A percentile compares a stretch with the other conserved stretches of the same genome.
These are phyloP conservation scores for Aurantiochytrium sp. DNA, from an alignment of 108 stramenopile genomes.

Conservation along the genomic window DNA sequence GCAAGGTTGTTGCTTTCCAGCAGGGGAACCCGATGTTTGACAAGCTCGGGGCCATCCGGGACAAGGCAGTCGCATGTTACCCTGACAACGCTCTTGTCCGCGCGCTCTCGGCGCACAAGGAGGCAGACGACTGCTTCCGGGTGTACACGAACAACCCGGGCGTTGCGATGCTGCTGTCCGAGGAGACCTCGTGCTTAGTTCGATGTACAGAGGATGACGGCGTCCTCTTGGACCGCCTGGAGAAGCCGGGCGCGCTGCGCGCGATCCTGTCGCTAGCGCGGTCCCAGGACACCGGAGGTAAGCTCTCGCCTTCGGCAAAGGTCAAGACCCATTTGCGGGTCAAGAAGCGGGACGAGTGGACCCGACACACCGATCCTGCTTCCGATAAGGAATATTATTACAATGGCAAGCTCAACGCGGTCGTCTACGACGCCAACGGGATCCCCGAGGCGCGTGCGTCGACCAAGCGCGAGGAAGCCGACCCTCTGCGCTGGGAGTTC, in stretches of 20 bases:
- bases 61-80: background rate
- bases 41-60: background rate
- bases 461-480: background rate
- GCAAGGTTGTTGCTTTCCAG: background rate
- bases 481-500: slow-evolving; percentile 26
- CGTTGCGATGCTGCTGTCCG: background rate
- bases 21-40: background rate
- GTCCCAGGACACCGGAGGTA: background rate
- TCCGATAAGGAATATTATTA: background rate
- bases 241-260: background rate
- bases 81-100: background rate
- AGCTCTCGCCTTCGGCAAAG: background rate
- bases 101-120: background rate
- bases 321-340: background rate
- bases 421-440: background rate
- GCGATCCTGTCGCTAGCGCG: background rate
- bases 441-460: background rate
- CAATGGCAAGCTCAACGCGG: slow-evolving; percentile 24
- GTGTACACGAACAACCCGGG: background rate
- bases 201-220: background rate
- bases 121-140: background rate
- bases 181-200: background rate
- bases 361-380: background rate
- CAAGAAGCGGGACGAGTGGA: slow-evolving; percentile 10
- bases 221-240: background rate